Base-by-base conservation (phyloP, 208 protist genomes). In the Crithidia acanthocephali region DNA sequence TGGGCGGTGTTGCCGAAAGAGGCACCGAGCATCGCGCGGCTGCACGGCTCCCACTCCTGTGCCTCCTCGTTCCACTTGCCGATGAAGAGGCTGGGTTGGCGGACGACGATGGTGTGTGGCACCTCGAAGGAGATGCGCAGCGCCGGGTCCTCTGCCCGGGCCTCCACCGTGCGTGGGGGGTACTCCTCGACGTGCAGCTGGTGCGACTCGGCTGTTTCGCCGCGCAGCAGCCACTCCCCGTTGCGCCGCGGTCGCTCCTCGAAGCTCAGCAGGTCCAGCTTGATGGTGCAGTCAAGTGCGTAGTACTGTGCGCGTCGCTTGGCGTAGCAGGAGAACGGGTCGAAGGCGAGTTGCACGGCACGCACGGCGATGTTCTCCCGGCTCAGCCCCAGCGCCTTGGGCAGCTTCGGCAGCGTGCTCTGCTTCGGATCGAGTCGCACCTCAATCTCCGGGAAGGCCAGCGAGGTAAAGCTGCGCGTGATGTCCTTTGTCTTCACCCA, bases 401-500 rank as follows among this genome's bases (percentile, higher is more conserved):
- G 94, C 23, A 97, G 83, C 68, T 93, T 91, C 11, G 88, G 88
- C 33, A 85, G 47, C 10, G 84, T 50, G 69, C 71, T 81, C 64
- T 80, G 74, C 72, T 93, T 97, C 15, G 94, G 94, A 65, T 95
- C 88, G 22, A 97, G 72, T n/a, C 86, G 81, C 25, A 97, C 80
- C 33, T 88, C 85, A 53, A 96, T 75, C 10, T 92, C 83, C 2
- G 87, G 79, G 70, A 95, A 96, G 1, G 81, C 66, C 18, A 97
- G 65, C 13, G 86, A 87, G 28, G 82, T 86, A 70, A 95, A 95
- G 66, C 89, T 93, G 28, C 91, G 91, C 37, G 92, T 95, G 51
- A 86, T 81, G 61, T 95, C 88, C 72, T 91, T 88, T 40, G 93
- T 85, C 66, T 95, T 97, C 18, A 95, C 88, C 92, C 94, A 97